A percentile compares a stretch with the other conserved stretches of the same genome.
phyloP scores from a whole-genome alignment of 305 asterid species.

The Withania somnifera region DNA sequence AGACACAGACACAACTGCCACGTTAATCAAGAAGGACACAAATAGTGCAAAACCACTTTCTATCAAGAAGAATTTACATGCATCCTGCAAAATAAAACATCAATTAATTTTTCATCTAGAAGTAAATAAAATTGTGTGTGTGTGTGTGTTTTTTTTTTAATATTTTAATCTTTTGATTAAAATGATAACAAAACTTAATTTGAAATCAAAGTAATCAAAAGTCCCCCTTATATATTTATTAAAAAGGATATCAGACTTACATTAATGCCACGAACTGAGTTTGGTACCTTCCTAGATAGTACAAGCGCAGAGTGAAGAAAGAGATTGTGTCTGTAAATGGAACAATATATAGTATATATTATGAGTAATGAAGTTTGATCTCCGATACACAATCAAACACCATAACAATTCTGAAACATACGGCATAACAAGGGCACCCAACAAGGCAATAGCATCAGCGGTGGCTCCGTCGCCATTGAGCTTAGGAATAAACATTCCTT shows the following conservation, averaged over 20 bases:
- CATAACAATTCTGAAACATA: slow-evolving; percentile 7
- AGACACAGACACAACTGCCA: slow-evolving; percentile 63
- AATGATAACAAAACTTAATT: neutral
- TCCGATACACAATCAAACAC: neutral
- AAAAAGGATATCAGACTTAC: slow-evolving; percentile 23
- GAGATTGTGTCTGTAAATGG: slow-evolving; percentile 60
- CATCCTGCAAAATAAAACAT: slow-evolving; percentile 41
- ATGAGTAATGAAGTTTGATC: neutral
- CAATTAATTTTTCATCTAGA: neutral
- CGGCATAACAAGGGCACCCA: slow-evolving; percentile 98
- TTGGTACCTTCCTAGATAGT: slow-evolving; percentile 68
- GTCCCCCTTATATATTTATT: neutral
- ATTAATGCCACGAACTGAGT: slow-evolving; percentile 65
- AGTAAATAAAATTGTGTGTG: neutral
- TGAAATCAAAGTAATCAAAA: neutral
- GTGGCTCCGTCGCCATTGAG: slow-evolving; percentile 64
- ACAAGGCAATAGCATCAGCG: slow-evolving; percentile 73
- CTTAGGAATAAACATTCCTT: slow-evolving; percentile 83
- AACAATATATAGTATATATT: neutral
- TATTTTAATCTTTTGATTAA: neutral
- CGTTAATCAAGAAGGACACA: slow-evolving; percentile 65
- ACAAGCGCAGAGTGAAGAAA: slow-evolving; percentile 92
- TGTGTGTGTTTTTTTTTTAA: neutral
- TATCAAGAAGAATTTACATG: slow-evolving; percentile 65
- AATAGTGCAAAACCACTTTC: slow-evolving; percentile 87